Evolutionary conservation across 208 protist species (phyloP).

Genomic region (Crithidia bombi): DNA sequence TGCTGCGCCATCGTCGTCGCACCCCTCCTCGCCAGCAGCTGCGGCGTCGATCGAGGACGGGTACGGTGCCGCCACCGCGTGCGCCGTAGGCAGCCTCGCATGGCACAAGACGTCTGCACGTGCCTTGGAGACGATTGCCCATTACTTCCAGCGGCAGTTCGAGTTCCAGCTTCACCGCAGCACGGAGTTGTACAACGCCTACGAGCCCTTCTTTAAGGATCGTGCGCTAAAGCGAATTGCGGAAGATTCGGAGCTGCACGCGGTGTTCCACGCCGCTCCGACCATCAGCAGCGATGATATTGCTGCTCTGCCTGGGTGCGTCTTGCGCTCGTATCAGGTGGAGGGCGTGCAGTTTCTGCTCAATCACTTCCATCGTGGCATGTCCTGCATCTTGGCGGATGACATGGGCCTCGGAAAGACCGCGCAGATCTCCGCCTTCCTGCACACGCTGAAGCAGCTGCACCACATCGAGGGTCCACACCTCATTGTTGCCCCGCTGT

Average conservation of each 20-base stretch:
- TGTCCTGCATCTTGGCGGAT: constrained; percentile 94
- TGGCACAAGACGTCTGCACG: constrained; percentile 56
- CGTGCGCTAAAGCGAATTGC: constrained; percentile 51
- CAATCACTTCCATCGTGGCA: constrained; percentile 80
- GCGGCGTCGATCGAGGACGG: background rate
- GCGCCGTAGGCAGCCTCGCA: constrained; percentile 44
- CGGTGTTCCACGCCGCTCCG: constrained; percentile 51
- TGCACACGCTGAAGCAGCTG: constrained; percentile 76
- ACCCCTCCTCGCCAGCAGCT: background rate
- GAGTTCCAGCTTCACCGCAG: constrained; percentile 60
- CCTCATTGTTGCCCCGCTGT: constrained; percentile 95
- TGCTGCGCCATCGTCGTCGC: constrained; percentile 1
- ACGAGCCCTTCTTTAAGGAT: constrained; percentile 82
- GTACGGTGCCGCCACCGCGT: constrained; percentile 7
- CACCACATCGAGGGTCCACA: constrained; percentile 93
- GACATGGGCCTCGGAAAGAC: constrained; percentile 99
- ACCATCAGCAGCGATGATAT: constrained; percentile 29
- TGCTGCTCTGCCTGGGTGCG: constrained; percentile 48
- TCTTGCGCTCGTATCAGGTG: constrained; percentile 95
- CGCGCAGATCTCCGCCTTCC: constrained; percentile 94
- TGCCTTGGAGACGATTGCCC: constrained; percentile 34
- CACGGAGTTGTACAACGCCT: constrained; percentile 46
- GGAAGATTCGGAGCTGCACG: constrained; percentile 14
- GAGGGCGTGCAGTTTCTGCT: constrained; percentile 96
- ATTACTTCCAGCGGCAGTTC: constrained; percentile 74